These are phyloP conservation scores for Malus fusca DNA, from an alignment of 306 rosid species.

Conservation along the genomic window DNA sequence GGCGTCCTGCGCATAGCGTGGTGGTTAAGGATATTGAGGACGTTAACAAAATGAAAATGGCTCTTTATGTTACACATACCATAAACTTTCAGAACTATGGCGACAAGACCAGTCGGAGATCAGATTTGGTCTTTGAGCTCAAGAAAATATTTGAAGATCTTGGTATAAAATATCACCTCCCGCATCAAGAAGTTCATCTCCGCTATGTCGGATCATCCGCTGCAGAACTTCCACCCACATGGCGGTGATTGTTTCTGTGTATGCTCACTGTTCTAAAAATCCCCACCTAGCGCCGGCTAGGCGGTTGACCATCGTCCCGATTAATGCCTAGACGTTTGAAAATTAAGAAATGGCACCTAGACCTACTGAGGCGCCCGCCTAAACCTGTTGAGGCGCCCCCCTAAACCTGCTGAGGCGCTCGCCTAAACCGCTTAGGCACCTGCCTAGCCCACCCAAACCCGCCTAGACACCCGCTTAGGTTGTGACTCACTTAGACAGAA, in stretches of 20 bases:
- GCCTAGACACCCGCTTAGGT: too few relatives aligned
- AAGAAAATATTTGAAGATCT: constrained; percentile 78
- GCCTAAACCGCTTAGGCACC: too few relatives aligned
- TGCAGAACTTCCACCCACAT: constrained; percentile 12
- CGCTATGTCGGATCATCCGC: constrained; percentile 27
- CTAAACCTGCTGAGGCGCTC: too few relatives aligned
- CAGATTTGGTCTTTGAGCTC: constrained; percentile 77
- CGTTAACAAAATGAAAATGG: constrained; percentile 64
- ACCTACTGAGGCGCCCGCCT: too few relatives aligned
- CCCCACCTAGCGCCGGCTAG: too few relatives aligned
- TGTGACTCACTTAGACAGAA: too few relatives aligned
- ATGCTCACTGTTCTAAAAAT: too few relatives aligned
- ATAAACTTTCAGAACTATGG: constrained; percentile 72
- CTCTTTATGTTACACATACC: constrained; percentile 49
- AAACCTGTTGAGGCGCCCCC: too few relatives aligned
- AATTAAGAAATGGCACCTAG: too few relatives aligned
- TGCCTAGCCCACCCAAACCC: too few relatives aligned
- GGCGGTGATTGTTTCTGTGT: constrained; percentile 12
- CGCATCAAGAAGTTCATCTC: constrained; percentile 61
- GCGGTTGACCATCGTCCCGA: rapidly evolving
- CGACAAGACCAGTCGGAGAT: constrained; percentile 57
- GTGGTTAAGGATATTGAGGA: constrained; percentile 63
- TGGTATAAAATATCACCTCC: constrained; percentile 54
- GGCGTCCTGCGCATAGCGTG: constrained; percentile 59
- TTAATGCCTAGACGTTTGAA: too few relatives aligned